Evolutionary conservation across 192 early-diverging fungal species (phyloP).

Genomic region (Umbelopsis ramanniana): DNA sequence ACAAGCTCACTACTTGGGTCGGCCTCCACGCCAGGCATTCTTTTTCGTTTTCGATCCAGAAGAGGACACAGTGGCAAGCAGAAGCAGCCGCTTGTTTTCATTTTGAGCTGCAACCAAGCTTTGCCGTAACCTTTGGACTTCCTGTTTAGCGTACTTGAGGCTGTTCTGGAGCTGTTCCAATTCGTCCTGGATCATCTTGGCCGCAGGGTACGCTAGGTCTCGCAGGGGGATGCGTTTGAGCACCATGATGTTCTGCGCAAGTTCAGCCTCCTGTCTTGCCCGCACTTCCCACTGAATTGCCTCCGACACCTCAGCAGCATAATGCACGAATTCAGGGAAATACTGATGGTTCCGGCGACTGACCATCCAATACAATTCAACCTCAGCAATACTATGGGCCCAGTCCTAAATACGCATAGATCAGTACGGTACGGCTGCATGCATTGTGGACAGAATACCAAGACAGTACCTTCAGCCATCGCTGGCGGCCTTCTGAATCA

Average conservation of each 20-base stretch:
- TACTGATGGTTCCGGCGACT: background rate
- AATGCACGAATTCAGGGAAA: slow-evolving; percentile 17
- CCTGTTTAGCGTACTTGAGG: slow-evolving; percentile 17
- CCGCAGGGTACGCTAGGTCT: background rate
- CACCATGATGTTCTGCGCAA: slow-evolving; percentile 13
- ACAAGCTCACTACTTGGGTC: background rate
- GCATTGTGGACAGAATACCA: background rate
- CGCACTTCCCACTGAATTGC: slow-evolving; percentile 11
- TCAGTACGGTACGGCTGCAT: background rate
- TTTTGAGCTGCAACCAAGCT: slow-evolving; percentile 4
- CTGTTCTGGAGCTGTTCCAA: slow-evolving; percentile 11
- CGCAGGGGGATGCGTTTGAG: slow-evolving; percentile 3
- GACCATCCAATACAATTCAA: slow-evolving; percentile 10
- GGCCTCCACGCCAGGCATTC: background rate
- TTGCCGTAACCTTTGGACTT: background rate
- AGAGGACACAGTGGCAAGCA: slow-evolving; percentile 4
- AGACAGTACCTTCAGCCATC: background rate
- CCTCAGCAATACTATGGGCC: slow-evolving; percentile 10
- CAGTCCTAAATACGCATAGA: background rate
- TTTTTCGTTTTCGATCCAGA: background rate
- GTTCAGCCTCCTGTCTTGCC: background rate
- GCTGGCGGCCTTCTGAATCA: slow-evolving; percentile 5
- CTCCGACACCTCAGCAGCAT: slow-evolving; percentile 6
- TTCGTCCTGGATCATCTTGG: slow-evolving; percentile 16
- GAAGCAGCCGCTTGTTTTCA: slow-evolving; percentile 1